Conservation (phyloP, 2,329 filamentous ascomycete genomes). For the Shiraia bambusicola region DNA sequence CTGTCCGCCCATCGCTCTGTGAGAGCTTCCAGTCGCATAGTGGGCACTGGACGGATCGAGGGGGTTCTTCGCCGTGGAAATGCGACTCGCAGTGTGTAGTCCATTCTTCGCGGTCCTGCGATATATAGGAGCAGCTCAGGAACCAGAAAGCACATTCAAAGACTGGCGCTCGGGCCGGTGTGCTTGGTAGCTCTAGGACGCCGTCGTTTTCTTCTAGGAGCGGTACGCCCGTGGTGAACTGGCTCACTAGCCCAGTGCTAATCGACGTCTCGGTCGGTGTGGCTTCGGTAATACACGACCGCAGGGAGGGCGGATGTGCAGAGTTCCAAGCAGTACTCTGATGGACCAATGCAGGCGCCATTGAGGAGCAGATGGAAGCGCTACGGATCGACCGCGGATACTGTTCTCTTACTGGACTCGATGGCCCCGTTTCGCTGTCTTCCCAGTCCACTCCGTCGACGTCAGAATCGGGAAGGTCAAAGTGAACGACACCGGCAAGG, state of each 20-base stretch:
- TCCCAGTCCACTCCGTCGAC: slow-evolving; percentile 5
- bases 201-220: slow-evolving; percentile 34
- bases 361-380: slow-evolving; percentile 25
- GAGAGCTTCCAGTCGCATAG: slow-evolving; percentile 32
- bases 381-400: slow-evolving; percentile 17
- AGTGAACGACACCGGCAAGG: slow-evolving; percentile 15
- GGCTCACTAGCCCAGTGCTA: slow-evolving; percentile 26
- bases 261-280: slow-evolving; percentile 32
- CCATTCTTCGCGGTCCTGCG: slow-evolving; percentile 28
- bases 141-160: slow-evolving; percentile 42
- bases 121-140: slow-evolving; percentile 31
- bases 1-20: slow-evolving; percentile 13
- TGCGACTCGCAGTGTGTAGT: slow-evolving; percentile 34
- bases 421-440: slow-evolving; percentile 6
- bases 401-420: slow-evolving; percentile 8
- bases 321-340: slow-evolving; percentile 20
- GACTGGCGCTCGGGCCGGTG: slow-evolving; percentile 9
- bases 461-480: slow-evolving; percentile 10
- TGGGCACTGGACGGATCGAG: slow-evolving; percentile 32
- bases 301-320: slow-evolving; percentile 27
- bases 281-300: slow-evolving; percentile 25
- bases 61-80: slow-evolving; percentile 37
- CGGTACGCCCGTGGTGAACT: slow-evolving; percentile 17
- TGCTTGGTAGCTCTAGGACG: slow-evolving; percentile 22
- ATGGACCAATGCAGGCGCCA: slow-evolving; percentile 36